Evolutionary conservation across 768 basidiomycete species (phyloP).

Genomic region (Suillus ampliporus): DNA sequence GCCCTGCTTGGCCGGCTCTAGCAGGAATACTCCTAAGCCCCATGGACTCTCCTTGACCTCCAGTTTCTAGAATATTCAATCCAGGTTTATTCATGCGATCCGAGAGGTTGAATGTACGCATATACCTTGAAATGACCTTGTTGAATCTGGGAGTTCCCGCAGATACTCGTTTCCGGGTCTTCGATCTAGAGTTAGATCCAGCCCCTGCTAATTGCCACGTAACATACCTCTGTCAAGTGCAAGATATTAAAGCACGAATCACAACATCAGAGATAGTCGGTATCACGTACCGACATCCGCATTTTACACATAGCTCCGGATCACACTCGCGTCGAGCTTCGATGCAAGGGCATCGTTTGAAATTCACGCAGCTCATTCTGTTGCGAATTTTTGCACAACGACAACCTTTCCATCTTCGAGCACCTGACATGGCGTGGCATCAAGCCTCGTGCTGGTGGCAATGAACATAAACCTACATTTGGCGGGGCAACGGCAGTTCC

Average conservation of each 20-base stretch:
- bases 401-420: conserved; percentile 63
- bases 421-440: conserved; percentile 43
- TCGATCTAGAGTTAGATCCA: background rate
- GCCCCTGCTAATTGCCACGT: too few species aligned
- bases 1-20: conserved; percentile 46
- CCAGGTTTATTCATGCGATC: background rate
- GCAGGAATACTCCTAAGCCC: conserved; percentile 62
- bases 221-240: conserved; percentile 29
- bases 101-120: conserved; percentile 2
- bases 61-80: conserved; percentile 38
- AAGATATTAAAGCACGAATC: background rate
- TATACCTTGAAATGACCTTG: conserved; percentile 52
- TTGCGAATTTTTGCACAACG: conserved; percentile 42
- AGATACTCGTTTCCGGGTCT: conserved; percentile 40
- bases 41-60: conserved; percentile 50
- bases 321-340: conserved; percentile 65
- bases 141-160: conserved; percentile 58
- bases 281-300: conserved; percentile 51
- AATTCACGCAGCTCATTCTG: conserved; percentile 38
- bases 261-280: background rate
- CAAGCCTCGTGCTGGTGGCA: background rate
- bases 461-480: conserved; percentile 47
- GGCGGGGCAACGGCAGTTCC: conserved; percentile 55
- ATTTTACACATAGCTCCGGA: conserved; percentile 62
- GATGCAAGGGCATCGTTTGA: conserved; percentile 57